Percentiles rank a stretch among this genome's conserved stretches.
These are phyloP conservation scores for Puccinellia tenuiflora DNA, from an alignment of 176 grass and related monocot genomes.

Conservation along the genomic window DNA sequence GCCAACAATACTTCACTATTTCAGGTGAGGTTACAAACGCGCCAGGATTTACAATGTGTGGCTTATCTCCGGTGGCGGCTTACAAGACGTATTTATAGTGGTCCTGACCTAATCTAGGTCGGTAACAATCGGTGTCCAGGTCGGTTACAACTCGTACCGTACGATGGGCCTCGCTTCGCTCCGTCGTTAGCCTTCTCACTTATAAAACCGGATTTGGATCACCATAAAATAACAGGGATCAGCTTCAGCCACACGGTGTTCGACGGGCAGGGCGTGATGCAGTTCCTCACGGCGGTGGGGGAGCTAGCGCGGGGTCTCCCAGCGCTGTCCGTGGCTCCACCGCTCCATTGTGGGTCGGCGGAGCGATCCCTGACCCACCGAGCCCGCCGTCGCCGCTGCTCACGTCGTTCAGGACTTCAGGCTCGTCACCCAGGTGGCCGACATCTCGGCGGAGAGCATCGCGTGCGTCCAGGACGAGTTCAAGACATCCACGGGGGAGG, in stretches of 20 bases:
- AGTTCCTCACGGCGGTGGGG: slow-evolving; percentile 55
- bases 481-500: slow-evolving; percentile 14
- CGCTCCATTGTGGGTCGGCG: slow-evolving; percentile 52
- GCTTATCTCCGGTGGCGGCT: too few species aligned
- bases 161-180: too few species aligned
- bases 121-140: too few species aligned
- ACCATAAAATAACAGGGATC: too few species aligned
- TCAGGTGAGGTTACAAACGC: too few species aligned
- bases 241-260: slow-evolving; percentile 81
- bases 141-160: too few species aligned
- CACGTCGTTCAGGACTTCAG: slow-evolving; percentile 48
- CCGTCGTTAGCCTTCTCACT: too few species aligned
- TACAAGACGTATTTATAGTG: too few species aligned
- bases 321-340: slow-evolving; percentile 39
- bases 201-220: too few species aligned
- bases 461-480: slow-evolving; percentile 43
- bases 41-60: too few species aligned
- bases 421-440: slow-evolving; percentile 50
- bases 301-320: slow-evolving; percentile 59
- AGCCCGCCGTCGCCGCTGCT: slow-evolving; percentile 2
- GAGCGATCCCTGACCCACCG: slow-evolving; percentile 48
- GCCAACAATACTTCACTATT: too few species aligned
- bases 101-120: too few species aligned
- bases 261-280: slow-evolving; percentile 55
- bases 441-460: slow-evolving; percentile 51